Evolutionary conservation across 768 basidiomycete genomes (phyloP), one percentile per base, ranked within the genome.

Genomic region (Rhodosporidiobolus odoratus): DNA sequence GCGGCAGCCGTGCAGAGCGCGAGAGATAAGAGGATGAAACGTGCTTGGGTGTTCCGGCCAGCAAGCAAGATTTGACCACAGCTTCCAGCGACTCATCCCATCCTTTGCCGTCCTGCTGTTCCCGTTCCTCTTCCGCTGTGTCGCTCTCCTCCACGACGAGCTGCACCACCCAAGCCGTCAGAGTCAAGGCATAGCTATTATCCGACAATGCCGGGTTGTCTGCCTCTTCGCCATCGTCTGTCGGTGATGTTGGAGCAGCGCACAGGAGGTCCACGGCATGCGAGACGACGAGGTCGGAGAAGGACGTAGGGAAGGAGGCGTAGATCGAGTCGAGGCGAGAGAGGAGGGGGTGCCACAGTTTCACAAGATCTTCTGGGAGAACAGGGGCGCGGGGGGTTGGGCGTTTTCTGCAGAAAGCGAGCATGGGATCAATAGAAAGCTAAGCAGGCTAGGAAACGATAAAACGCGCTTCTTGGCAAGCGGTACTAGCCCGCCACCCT

Each of bases 401-500:
- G 34, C 70, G 70, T 35, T 71, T 71, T 65, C 69, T 71, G 48
- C 32, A 48, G 47, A 40, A 30, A 32, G 32, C 27, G 9, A 17
- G 21, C 4, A 12, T 2, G 38, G 52, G 17, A 35, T 37, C 15
- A 15, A 35, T 17, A 17, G 56, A 50, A 16, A 34, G 43, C 10
- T 40, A 35, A 9, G 40, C 41, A 21, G 10, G 34, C 23, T 35
- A 52, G 17, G 32, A 48, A 45, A 65, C 27, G 19, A 7, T 27
- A 17, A 17, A 27, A 75, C 84, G 72, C 72, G 94, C 95, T 87
- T 92, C 81, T 87, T 90, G 2, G 91, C 88, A 3, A 89, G 74
- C 13, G 95, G 93, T 6, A 97, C 88, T 13, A 97, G 81, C 16
- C 82, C 85, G 16, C 92, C 92, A 69, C 84, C 85, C 66, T 56